phyloP scores from a whole-genome alignment of 2,329 filamentous ascomycete genomes.

The Claviceps humidiphila region DNA sequence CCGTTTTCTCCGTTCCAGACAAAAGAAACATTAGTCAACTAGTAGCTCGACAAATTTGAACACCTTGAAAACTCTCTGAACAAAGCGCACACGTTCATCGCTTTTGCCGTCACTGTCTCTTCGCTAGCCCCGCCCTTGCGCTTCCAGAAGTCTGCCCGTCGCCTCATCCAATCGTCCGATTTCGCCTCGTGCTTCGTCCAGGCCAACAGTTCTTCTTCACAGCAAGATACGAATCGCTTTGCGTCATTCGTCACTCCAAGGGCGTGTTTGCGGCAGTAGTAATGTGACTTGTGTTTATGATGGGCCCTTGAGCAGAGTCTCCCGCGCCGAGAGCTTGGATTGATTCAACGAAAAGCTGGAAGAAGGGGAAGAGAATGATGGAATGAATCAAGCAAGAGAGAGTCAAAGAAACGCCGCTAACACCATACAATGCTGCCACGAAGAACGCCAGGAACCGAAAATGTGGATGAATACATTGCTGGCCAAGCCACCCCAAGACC shows the following conservation, averaged over 20 bases:
- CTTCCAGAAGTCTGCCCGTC: neutral
- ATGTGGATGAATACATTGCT: conserved; percentile 38
- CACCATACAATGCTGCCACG: conserved; percentile 45
- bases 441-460: conserved; percentile 38
- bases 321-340: conserved; percentile 14
- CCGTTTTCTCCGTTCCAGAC: conserved; percentile 11
- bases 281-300: conserved; percentile 26
- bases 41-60: conserved; percentile 1
- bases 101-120: neutral
- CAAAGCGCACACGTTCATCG: conserved; percentile 3
- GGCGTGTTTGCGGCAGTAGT: conserved; percentile 8
- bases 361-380: conserved; percentile 9
- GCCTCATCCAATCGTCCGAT: neutral
- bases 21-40: neutral
- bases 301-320: conserved; percentile 19
- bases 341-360: neutral
- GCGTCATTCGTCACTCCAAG: conserved; percentile 1
- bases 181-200: neutral
- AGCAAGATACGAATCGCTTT: neutral
- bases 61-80: conserved; percentile 3
- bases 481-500: conserved; percentile 11
- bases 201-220: neutral
- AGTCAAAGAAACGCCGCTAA: conserved; percentile 32
- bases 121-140: neutral
- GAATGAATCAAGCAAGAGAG: neutral